Evolutionary conservation across 148 eudicot genomes (phyloP), one percentile per base, ranked within the genome.

Genomic region (Heliosperma pusillum): DNA sequence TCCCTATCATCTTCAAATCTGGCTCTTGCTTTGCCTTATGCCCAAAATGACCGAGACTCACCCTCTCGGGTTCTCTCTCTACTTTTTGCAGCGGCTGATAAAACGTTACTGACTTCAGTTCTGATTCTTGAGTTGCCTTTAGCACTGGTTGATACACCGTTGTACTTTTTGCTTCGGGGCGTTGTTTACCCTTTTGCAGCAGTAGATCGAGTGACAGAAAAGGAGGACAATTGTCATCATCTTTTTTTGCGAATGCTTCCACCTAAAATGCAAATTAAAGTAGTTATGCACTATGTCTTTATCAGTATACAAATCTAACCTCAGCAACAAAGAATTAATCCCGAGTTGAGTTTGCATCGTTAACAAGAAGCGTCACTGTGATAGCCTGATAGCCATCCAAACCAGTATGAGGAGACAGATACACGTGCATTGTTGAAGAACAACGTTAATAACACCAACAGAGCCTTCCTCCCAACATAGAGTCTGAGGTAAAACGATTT

Each of bases 221-320:
- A 15, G 83, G 84, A 56, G 84, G 80, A 22, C 65, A 74, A 50
- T 45, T 25, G 24, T 66, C 75, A 17, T 74, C 36, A 40, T 30
- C 45, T 73, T 78, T 80, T 19, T 36, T 70, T 22, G 36, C n/a
- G 71, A 77, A 83, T 66, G 90, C 85, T 44, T 83, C 80, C 42
- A 76, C 84, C 88, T 87, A 77, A 17, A 22, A 76, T 7, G 21
- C 17, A 47, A 24, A 79, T 20, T 25, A 57, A 73, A 19, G 70
- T 75, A 36, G 29, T 61, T 19, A 25, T 4, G 55, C 50, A 24
- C 25, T 13, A 22, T 66, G 40, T 20, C 3, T 24, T 22, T 21
- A 67, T 20, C 2, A 15, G 33, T 12, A 33, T 26, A 52, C 30
- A 26, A 40, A 7, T 20, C 21, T 36, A n/a, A 5, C 61, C 20